These are phyloP conservation scores for Trypanosoma brucei DNA, from an alignment of 208 protist genomes.

Conservation along the genomic window DNA sequence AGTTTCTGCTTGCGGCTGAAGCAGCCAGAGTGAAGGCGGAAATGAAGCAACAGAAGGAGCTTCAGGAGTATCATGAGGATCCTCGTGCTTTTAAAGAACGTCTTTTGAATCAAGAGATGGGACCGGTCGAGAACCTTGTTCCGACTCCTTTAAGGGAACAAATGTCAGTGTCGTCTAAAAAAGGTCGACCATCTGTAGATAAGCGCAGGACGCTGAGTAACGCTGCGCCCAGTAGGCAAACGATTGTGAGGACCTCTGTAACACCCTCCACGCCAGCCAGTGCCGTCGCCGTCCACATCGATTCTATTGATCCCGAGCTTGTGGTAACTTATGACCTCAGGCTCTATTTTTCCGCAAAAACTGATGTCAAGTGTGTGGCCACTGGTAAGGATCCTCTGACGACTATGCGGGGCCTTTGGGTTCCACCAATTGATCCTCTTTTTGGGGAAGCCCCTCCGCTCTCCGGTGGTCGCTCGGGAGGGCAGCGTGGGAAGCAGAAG, in stretches of 20 bases:
- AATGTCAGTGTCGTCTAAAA: neutral
- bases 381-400: conserved; percentile 24
- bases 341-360: conserved; percentile 43
- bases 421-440: conserved; percentile 13
- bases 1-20: conserved; percentile 27
- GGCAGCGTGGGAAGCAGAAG: conserved; percentile 9
- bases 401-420: conserved; percentile 9
- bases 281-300: conserved; percentile 22
- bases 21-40: conserved; percentile 28
- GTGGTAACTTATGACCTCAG: conserved; percentile 35
- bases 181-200: conserved; percentile 5
- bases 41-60: conserved; percentile 20
- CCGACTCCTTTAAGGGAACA: conserved; percentile 2
- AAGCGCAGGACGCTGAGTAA: conserved; percentile 15
- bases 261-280: neutral
- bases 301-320: conserved; percentile 30
- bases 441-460: conserved; percentile 1
- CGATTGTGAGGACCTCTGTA: neutral
- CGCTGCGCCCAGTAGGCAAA: neutral
- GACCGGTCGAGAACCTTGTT: conserved; percentile 7
- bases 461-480: neutral
- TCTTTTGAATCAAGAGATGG: conserved; percentile 18
- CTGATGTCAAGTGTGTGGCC: conserved; percentile 39
- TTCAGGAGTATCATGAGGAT: conserved; percentile 34
- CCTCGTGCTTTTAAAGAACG: conserved; percentile 37